These are phyloP conservation scores for cucumber (Cucumis sativus) DNA, from an alignment of 306 rosid genomes.

Conservation along the genomic window DNA sequence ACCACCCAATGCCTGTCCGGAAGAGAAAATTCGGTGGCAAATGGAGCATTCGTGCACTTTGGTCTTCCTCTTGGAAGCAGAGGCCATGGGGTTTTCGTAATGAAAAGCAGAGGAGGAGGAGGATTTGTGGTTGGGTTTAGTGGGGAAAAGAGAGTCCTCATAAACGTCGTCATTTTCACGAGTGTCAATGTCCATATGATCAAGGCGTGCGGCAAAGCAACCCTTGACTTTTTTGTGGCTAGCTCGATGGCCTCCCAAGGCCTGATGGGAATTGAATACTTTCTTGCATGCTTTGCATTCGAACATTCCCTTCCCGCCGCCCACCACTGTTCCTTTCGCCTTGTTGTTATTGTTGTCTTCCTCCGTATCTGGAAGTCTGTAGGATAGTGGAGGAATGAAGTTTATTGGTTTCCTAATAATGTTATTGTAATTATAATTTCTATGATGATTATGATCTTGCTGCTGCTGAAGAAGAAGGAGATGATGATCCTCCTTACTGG, in stretches of 20 bases:
- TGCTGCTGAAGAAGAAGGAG: background rate
- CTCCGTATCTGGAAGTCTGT: slow-evolving; percentile 10
- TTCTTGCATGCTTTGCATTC: slow-evolving; percentile 96
- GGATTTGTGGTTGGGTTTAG: slow-evolving; percentile 33
- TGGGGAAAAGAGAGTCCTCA: slow-evolving; percentile 41
- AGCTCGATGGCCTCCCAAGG: slow-evolving; percentile 92
- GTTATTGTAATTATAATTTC: background rate
- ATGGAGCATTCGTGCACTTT: slow-evolving; percentile 91
- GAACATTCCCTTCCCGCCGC: slow-evolving; percentile 29
- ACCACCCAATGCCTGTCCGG: slow-evolving; percentile 89
- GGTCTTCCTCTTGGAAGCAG: slow-evolving; percentile 49
- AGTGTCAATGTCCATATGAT: slow-evolving; percentile 28
- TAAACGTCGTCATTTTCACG: slow-evolving; percentile 41
- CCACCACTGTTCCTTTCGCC: slow-evolving; percentile 33
- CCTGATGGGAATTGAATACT: slow-evolving; percentile 90
- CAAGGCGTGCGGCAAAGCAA: slow-evolving; percentile 73
- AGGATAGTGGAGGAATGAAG: slow-evolving; percentile 37
- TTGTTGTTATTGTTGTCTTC: slow-evolving; percentile 20
- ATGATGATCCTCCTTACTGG: slow-evolving; percentile 57
- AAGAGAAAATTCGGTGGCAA: slow-evolving; percentile 78
- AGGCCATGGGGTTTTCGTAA: slow-evolving; percentile 32
- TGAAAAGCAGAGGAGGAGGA: slow-evolving; percentile 16
- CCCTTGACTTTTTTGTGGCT: slow-evolving; percentile 96
- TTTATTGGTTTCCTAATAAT: slow-evolving; percentile 30
- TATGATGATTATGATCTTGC: background rate